Conservation (phyloP, 345 rosid genomes). For the Reutealis trisperma region DNA sequence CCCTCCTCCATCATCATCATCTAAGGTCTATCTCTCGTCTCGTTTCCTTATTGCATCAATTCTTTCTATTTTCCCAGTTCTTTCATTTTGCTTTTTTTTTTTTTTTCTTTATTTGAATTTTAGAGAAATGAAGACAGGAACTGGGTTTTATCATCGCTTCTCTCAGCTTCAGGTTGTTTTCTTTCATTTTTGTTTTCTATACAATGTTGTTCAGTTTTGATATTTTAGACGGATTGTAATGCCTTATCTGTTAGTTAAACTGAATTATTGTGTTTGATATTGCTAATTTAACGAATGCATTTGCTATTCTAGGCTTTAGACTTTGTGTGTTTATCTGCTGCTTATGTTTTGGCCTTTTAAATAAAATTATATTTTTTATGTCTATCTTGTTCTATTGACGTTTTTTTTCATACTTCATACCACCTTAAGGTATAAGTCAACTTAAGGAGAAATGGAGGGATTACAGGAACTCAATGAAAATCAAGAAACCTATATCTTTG, state of each 20-base stretch:
- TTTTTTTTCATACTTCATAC: slow-evolving; percentile 11
- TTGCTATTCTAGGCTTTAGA: not conserved
- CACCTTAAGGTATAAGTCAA: slow-evolving; percentile 54
- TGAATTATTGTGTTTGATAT: not conserved
- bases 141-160: slow-evolving; percentile 55
- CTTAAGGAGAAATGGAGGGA: slow-evolving; percentile 67
- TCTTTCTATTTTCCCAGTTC: not conserved
- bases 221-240: too few species aligned
- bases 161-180: slow-evolving; percentile 49
- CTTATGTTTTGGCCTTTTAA: not conserved
- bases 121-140: slow-evolving; percentile 48
- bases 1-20: slow-evolving; percentile 52
- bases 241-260: not conserved
- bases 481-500: slow-evolving; percentile 48
- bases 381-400: not conserved
- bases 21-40: slow-evolving; percentile 41
- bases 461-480: slow-evolving; percentile 42
- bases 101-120: not conserved
- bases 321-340: not conserved
- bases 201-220: not conserved
- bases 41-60: not conserved
- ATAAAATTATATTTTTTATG: not conserved
- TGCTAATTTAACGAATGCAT: not conserved
- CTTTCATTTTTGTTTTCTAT: not conserved
- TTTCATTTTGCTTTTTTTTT: not conserved